These are phyloP conservation scores for Phytophthora lateralis DNA, from an alignment of 352 stramenopile genomes.

Conservation along the genomic window DNA sequence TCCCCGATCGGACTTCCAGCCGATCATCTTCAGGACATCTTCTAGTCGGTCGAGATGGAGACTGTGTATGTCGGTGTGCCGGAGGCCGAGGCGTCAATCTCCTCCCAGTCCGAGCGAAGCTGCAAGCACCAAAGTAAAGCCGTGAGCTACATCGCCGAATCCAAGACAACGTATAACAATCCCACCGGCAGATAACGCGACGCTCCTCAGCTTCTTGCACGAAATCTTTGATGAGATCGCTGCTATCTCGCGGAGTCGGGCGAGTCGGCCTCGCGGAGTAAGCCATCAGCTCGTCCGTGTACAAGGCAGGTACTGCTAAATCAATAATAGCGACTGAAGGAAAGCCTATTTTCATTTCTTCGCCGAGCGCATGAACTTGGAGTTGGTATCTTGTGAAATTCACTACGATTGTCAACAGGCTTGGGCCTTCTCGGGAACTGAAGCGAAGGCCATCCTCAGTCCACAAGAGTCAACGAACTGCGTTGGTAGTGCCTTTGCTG, in stretches of 20 bases:
- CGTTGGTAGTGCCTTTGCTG: too few relatives aligned
- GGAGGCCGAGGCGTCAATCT: slow-evolving; percentile 25
- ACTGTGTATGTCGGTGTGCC: slow-evolving; percentile 6
- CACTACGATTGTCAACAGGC: too few relatives aligned
- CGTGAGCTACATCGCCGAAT: not conserved
- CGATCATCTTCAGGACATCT: slow-evolving; percentile 11
- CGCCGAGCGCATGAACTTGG: too few relatives aligned
- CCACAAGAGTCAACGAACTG: too few relatives aligned
- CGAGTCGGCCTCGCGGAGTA: not conserved
- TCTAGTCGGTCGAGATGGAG: slow-evolving; percentile 6
- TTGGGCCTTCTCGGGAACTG: too few relatives aligned
- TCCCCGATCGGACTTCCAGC: slow-evolving; percentile 11
- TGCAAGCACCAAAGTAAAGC: slow-evolving; percentile 3
- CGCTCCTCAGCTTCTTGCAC: slow-evolving; percentile 52
- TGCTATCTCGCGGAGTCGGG: slow-evolving; percentile 24
- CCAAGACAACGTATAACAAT: not conserved
- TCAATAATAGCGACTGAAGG: too few relatives aligned
- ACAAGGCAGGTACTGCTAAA: too few relatives aligned
- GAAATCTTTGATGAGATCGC: slow-evolving; percentile 55
- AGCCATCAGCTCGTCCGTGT: not conserved
- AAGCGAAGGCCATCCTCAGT: too few relatives aligned
- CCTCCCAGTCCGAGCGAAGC: slow-evolving; percentile 27
- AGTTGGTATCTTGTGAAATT: too few relatives aligned
- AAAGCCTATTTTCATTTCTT: too few relatives aligned
- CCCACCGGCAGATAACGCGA: slow-evolving; percentile 41